phyloP scores from a whole-genome alignment of 768 basidiomycete species.

The Scleroderma bovista region DNA sequence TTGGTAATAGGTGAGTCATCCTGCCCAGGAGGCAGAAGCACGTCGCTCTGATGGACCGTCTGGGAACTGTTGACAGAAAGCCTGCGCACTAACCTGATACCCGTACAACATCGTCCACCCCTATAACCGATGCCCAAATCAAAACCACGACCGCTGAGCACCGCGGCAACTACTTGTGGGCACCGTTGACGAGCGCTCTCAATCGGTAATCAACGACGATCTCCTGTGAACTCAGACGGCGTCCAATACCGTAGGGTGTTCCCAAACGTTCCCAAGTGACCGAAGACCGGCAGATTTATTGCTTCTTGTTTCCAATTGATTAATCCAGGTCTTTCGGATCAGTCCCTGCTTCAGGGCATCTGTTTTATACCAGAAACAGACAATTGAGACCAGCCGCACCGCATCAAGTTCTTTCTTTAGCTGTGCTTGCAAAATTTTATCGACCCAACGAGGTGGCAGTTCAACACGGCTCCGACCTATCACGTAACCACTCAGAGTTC shows the following conservation, averaged over 20 bases:
- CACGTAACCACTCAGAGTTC: neutral
- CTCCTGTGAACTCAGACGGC: slow-evolving; percentile 5
- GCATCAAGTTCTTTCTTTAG: neutral
- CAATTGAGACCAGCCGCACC: no score
- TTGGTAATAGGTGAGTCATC: no score
- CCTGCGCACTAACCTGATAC: no score
- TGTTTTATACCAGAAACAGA: neutral
- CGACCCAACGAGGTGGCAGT: neutral
- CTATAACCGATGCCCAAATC: neutral
- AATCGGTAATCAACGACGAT: neutral
- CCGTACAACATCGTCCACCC: no score
- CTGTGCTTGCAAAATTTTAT: neutral
- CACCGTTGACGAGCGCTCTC: neutral
- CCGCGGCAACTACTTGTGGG: neutral
- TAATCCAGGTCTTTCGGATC: neutral
- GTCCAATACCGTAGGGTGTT: no score
- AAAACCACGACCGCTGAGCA: slow-evolving; percentile 2
- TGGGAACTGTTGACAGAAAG: no score
- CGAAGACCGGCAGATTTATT: neutral
- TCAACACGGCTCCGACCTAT: neutral
- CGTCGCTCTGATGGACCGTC: no score
- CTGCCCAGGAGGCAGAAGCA: no score
- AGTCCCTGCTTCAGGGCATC: neutral
- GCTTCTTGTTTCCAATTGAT: neutral
- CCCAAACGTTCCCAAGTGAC: neutral